Conservation (phyloP, 352 stramenopile species). For the Pseudoperonospora humuli region DNA sequence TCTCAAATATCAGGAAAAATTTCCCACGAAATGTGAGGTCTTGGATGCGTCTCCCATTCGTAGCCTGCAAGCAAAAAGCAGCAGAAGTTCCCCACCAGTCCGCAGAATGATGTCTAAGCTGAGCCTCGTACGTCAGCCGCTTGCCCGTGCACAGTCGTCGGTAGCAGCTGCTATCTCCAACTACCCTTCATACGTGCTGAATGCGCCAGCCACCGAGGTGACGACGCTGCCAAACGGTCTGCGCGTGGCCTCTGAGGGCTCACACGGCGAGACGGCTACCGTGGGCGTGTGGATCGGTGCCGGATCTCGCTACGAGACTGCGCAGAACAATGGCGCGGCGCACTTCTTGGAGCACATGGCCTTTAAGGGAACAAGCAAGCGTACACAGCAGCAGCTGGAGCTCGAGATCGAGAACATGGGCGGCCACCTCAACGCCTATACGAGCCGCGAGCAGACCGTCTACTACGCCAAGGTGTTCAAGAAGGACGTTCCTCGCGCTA, state of each 20-base stretch:
- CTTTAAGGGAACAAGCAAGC: conserved; percentile 98
- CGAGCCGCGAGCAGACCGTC: conserved; percentile 98
- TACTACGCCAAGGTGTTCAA: conserved; percentile 99
- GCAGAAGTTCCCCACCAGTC: conserved; percentile 4
- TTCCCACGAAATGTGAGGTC: conserved; percentile 22
- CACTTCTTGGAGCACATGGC: conserved; percentile 99
- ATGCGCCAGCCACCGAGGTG: conserved; percentile 93
- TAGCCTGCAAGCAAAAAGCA: conserved; percentile 21
- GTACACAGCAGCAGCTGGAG: conserved; percentile 98
- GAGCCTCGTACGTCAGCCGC: conserved; percentile 38
- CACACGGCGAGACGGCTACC: conserved; percentile 96
- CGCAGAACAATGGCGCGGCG: conserved; percentile 97
- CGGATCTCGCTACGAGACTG: conserved; percentile 97
- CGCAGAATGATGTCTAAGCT: conserved; percentile 62
- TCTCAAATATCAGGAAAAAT: conserved; percentile 16
- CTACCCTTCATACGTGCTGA: conserved; percentile 87
- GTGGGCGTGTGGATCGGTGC: conserved; percentile 97
- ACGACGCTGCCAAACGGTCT: conserved; percentile 95
- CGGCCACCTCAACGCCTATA: conserved; percentile 99
- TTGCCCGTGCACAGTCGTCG: conserved; percentile 68
- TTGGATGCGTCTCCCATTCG: conserved; percentile 27
- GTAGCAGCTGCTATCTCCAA: conserved; percentile 56
- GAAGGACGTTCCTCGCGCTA: conserved; percentile 93
- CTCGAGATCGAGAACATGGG: conserved; percentile 99
- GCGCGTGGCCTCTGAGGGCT: conserved; percentile 95